Percentiles rank a stretch among this genome's conserved stretches.
Evolutionary conservation across 208 protist genomes (phyloP).

Genomic region (Trypanosoma congolense): DNA sequence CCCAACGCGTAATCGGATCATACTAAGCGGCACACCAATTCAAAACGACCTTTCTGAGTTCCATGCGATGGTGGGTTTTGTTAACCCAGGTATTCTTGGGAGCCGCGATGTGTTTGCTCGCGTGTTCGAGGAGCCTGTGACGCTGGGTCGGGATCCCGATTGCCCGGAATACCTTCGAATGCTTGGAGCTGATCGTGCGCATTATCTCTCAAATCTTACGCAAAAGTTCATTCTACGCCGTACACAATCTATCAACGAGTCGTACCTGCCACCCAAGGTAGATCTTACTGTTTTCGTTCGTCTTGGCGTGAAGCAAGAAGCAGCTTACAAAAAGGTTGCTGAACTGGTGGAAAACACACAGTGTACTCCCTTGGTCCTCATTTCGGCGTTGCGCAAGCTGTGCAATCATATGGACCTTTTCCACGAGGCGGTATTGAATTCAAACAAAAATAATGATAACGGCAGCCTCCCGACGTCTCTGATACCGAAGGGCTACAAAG

Average conservation of each 20-base stretch:
- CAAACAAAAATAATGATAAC: slow-evolving; percentile 24
- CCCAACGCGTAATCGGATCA: slow-evolving; percentile 86
- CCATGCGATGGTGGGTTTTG: slow-evolving; percentile 86
- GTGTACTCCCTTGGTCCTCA: slow-evolving; percentile 79
- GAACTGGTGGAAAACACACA: slow-evolving; percentile 39
- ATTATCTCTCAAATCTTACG: slow-evolving; percentile 77
- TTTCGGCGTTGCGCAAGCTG: slow-evolving; percentile 85
- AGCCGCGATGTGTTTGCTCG: slow-evolving; percentile 76
- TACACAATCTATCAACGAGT: slow-evolving; percentile 82
- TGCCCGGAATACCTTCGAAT: slow-evolving; percentile 57
- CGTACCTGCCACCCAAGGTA: slow-evolving; percentile 77
- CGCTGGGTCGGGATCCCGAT: slow-evolving; percentile 54
- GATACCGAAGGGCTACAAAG: slow-evolving; percentile 61
- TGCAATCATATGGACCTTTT: slow-evolving; percentile 94
- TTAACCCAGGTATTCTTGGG: slow-evolving; percentile 79
- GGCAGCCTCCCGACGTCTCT: slow-evolving; percentile 56
- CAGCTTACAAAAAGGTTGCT: slow-evolving; percentile 66
- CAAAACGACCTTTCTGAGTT: slow-evolving; percentile 91
- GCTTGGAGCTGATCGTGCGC: slow-evolving; percentile 68
- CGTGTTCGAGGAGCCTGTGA: slow-evolving; percentile 77
- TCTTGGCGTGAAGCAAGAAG: slow-evolving; percentile 54
- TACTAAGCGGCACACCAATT: slow-evolving; percentile 87
- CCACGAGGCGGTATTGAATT: slow-evolving; percentile 59
- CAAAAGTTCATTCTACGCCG: slow-evolving; percentile 81
- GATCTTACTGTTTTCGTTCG: slow-evolving; percentile 83